Conservation (phyloP, 2,329 filamentous ascomycete genomes). For the Polychaeton citri region DNA sequence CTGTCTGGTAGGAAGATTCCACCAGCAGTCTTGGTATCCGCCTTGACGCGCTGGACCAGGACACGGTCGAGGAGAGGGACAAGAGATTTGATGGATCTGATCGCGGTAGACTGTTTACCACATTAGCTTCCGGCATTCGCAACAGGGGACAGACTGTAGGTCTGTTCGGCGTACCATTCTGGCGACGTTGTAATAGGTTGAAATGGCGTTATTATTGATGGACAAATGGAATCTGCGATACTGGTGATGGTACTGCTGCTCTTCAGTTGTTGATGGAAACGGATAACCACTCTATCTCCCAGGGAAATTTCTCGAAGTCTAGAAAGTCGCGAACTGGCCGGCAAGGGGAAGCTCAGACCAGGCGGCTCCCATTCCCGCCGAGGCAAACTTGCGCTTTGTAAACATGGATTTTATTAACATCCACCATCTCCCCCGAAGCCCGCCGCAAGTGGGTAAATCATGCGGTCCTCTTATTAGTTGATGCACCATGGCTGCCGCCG, state of each 20-base stretch:
- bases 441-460: no score
- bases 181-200: conserved; percentile 1
- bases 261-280: neutral
- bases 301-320: conserved; percentile 7
- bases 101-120: conserved; percentile 35
- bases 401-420: no score
- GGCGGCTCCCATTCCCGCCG: neutral
- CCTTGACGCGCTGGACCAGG: conserved; percentile 94
- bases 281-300: neutral
- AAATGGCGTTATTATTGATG: conserved; percentile 3
- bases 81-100: conserved; percentile 92
- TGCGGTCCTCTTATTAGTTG: no score
- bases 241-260: conserved; percentile 1
- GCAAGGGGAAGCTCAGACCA: conserved; percentile 1
- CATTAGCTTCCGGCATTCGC: conserved; percentile 1
- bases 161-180: conserved; percentile 14
- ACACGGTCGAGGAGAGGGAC: conserved; percentile 95
- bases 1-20: conserved; percentile 98
- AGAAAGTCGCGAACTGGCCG: neutral
- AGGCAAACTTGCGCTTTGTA: neutral
- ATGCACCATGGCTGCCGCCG: no score
- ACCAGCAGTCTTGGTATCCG: conserved; percentile 87
- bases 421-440: neutral
- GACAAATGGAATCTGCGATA: neutral
- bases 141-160: neutral